Evolutionary conservation across 176 grass and related monocot species (phyloP), one percentile per base, ranked within the genome.

Genomic region (Eleusine indica): DNA sequence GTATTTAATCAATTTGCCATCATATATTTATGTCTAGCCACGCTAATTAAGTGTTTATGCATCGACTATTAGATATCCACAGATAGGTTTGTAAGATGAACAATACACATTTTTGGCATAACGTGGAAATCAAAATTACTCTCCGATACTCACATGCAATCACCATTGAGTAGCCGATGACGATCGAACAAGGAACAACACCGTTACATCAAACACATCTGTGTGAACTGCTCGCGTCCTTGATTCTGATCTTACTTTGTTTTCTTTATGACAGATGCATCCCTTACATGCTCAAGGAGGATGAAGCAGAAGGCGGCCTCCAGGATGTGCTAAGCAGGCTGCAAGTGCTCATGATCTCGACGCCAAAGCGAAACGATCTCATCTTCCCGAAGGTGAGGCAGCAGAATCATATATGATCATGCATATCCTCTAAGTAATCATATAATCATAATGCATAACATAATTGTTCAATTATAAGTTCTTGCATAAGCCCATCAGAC

Each of bases 281-380:
- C 74, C 91, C 91, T 22, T 93, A 93, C 88, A 85, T 65, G 58
- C 19, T 87, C 47, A 85, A 74, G 48, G 39, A 75, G 30, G 75
- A 64, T 17, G 71, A 63, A 3, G 63, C 19, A 47, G 76, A 79
- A 53, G 56, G 42, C 41, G 80, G 38, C 37, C 58, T 71, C 44
- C 70, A 77, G 72, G 79, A 68, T 87, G 53, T 90, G 75, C 58
- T 80, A 13, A 58, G 87, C n/a, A 88, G 56, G 57, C 62, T 96
- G 77, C 82, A 96, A 73, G 90, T 96, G 43, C 94, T 96, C 57
- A 96, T 96, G 94, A 84, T 96, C 77, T 87, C 88, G 25, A 90
- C 94, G 28, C 88, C 86, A 9, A 88, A 88, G 64, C 82, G 90
- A 85, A 69, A 80, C 49, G 94, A 96, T 76, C 81, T 93, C 76